Evolutionary conservation across 768 basidiomycete genomes (phyloP).

Genomic region (Mycena leptocephala): DNA sequence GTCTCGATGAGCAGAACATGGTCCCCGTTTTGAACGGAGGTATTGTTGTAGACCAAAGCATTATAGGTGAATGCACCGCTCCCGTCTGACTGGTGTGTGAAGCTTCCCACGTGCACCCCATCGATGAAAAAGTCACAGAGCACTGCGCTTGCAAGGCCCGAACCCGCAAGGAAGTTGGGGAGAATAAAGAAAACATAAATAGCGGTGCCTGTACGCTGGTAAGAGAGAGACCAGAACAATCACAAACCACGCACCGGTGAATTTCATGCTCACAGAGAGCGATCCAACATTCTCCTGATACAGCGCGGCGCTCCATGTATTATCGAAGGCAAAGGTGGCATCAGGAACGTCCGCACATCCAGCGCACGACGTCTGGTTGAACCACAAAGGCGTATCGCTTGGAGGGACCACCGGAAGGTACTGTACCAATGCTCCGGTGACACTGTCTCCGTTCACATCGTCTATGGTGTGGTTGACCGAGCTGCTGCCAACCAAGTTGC

Average conservation of each 20-base stretch:
- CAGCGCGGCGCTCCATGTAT: constrained; percentile 35
- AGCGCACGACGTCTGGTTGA: constrained; percentile 31
- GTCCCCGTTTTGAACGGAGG: constrained; percentile 26
- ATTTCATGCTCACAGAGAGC: constrained; percentile 25
- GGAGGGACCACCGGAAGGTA: constrained; percentile 30
- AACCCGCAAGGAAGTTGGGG: constrained; percentile 28
- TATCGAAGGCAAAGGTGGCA: constrained; percentile 12
- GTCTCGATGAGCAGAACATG: constrained; percentile 37
- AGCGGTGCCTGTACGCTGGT: constrained; percentile 24
- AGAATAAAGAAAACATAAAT: constrained; percentile 41
- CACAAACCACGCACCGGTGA: constrained; percentile 25
- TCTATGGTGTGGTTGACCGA: constrained; percentile 41
- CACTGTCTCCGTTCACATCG: constrained; percentile 36
- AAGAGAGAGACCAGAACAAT: neutral
- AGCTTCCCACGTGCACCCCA: constrained; percentile 28
- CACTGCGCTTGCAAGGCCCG: constrained; percentile 11
- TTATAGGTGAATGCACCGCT: constrained; percentile 29
- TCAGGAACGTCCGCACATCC: constrained; percentile 28
- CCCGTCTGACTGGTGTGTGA: constrained; percentile 31
- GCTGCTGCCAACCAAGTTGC: neutral
- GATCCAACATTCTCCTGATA: constrained; percentile 28
- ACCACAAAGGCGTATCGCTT: neutral
- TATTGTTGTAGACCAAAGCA: constrained; percentile 32
- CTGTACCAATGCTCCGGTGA: constrained; percentile 26
- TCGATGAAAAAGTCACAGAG: constrained; percentile 37